Evolutionary conservation across 176 grass and related monocot species (phyloP), one percentile per base, ranked within the genome.

Genomic region (Aegilops longissima): DNA sequence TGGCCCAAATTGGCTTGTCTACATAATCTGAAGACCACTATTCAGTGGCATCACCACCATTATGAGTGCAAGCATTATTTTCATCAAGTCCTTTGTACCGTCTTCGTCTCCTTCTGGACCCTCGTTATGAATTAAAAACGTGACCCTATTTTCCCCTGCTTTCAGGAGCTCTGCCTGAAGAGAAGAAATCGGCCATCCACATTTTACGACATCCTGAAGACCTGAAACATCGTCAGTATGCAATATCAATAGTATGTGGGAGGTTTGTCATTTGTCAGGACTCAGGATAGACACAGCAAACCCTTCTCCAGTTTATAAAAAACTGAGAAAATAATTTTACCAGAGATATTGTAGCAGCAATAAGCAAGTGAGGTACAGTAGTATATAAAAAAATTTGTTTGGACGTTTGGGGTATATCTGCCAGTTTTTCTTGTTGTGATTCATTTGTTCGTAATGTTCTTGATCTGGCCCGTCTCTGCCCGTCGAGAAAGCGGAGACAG

Each of bases 141-240:
- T 90, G 75, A 51, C 35, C 40, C 61, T 65, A 11, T 52, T 84
- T 67, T 30, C 33, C 24, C 14, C 7, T 89, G 27, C 25, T 71
- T 92, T 79, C 88, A 97, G 95, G 95, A 91, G 62, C 77, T 97
- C 0, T 92, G 88, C 27, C 80, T 92, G 74, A 89, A 92, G 77
- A 92, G 66, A 65, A 86, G 92, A 44, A 91, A 86, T 20, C 87
- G 80, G 0, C 95, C 95, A 4, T 77, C 88, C 20, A 35, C 85
- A 35, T 97, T 92, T 58, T 87, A 90, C 36, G 88, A 92, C 89
- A 73, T 94, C 59, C 75, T 97, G 30, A 92, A 89, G 39, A 76
- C 73, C 47, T 88, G 82, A 91, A 21, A 23, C 45, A 14, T 39
- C 4, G 7, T 18, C 1, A 17, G 65, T 59, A 77, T 75, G 42